Base-by-base conservation (phyloP, 441 rosid species). In the Hypseocharis bilobata region DNA sequence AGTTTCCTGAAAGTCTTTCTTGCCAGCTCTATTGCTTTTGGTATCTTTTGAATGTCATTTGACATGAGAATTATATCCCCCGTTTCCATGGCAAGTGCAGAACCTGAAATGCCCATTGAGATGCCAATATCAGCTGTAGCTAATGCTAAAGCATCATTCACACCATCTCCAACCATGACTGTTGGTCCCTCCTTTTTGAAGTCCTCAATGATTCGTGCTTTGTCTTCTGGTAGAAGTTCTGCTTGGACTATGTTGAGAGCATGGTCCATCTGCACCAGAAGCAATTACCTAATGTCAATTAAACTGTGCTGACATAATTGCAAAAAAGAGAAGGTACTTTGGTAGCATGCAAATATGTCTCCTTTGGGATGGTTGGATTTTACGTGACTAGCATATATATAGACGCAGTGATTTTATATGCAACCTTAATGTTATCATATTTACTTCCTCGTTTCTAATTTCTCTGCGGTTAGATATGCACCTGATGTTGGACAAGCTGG, bases 41-140 rank as follows among this genome's bases (percentile, higher is more conserved):
- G 95, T 27, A 91, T 82, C 72, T 86, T 85, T 67, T 93, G 76
- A 0, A 91, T 81, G 60, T 93, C 99, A 62, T 87, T 93, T 0
- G 97, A 87, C 97, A 93, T 88, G 0, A 88, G 84, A 74, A 93
- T 83, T 1, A 87, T 67, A 19, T 85, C 76, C 20, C 95, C 93
- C 0, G 97, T 88, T 71, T 93, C 90, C 0, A 84, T 87, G 4
- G 97, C 95, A 47, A 88, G 91, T 0, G 99, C 95, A 0, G 96
- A 93, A 61, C 97, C 93, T 0, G 99, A 91, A 57, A 93, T 66
- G 0, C 96, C 97, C 98, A 93, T 91, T 0, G 98, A 93, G 56
- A 93, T 91, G 8, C 98, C 97, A 26, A 91, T 83, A 71, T 91
- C 85, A 1, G 97, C 89, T 19, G 81, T 82, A 17, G 96, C 97